Evolutionary conservation across 2,329 filamentous ascomycete genomes (phyloP), one percentile per base, ranked within the genome.

Genomic region (Cercospora zeae-maydis): DNA sequence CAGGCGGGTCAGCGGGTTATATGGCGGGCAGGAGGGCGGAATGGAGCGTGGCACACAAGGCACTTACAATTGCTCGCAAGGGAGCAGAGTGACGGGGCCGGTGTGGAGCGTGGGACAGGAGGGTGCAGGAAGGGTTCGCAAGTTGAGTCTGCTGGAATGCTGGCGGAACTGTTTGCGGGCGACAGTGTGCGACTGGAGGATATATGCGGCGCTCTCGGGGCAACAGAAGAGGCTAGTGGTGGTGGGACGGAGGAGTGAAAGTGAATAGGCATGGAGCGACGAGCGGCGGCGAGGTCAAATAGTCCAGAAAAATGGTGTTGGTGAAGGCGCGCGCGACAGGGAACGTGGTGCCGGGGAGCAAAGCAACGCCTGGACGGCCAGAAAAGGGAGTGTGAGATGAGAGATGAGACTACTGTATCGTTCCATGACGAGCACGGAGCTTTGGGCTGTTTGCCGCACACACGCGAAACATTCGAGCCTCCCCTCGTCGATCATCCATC

Each of bases 121-220:
- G 39, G 19, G 61, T 58, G 61, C 59, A 59, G 51, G 37, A 58
- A n/a, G 58, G 54, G 39, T 58, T 54, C 58, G 57, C 34, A 36
- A 27, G 53, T 62, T n/a, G n/a, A n/a, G n/a, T n/a, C 55, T 58
- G 58, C 62, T 64, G 66, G 66, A 68, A 66, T 66, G 63, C 53
- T 58, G 61, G 51, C 51, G 52, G 37, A 34, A 60, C 36, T 30
- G 60, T 66, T 67, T 66, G 67, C 63, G 64, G 62, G 64, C 65
- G 65, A 31, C 39, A 45, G 39, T 45, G 39, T 45, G 39, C 39
- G 19, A 45, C 39, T 45, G 39, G 24, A 27, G 24, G 24, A 27
- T 3, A 27, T 3, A 45, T 16, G 39, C 39, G 39, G 39, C 24
- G 39, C 39, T 16, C 16, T 45, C 39, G 19, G 19, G 16, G 39